Evolutionary conservation across 2,329 filamentous ascomycete species (phyloP), one percentile per base, ranked within the genome.

Genomic region (Cladophialophora chaetospira): DNA sequence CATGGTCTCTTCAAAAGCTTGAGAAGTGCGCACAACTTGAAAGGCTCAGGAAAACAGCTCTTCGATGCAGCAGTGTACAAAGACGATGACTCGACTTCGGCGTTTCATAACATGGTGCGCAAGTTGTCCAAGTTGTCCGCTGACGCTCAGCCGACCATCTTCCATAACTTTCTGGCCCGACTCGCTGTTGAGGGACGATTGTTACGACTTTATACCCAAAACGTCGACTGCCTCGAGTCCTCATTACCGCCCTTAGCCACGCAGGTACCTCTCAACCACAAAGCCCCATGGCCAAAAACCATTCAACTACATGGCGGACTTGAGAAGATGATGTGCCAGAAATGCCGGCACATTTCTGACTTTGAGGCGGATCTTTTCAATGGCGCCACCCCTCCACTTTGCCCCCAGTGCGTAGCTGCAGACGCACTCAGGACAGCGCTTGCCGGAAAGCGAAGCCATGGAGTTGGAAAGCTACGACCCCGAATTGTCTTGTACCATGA

Each of bases 1-100:
- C 88, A 86, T 57, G 94, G 94, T 48, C 82, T 99, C 2, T 99
- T 99, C 75, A 88, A 86, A 57, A 89, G 88, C 15, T 80, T 96
- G 23, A 88, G 89, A 63, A 88, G 84, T 60, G 88, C 96, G 69
- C 90, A 97, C 74, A 95, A 94, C 65, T 80, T 97, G 61, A 96
- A 96, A 71, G 85, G 88, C 19, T 97, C 94, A 0, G 94, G 94
- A 50, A 97, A 97, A 73, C 87, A 96, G 65, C 82, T 99, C 0
- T 99, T 99, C 70, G 94, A 99, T 75, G 94, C 94, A 50, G 96
- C 93, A 5, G 94, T 99, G 52, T 99, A 99, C 78, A 92, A 91
- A 72, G 89, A 96, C 77, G 88, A 95, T 71, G 82, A 83, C 19
- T 89, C 92, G 10, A 97, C 93, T 0, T 87, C 88, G 21, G 90